phyloP scores from a whole-genome alignment of 2,329 filamentous ascomycete species.

The Apiospora pterosperma region DNA sequence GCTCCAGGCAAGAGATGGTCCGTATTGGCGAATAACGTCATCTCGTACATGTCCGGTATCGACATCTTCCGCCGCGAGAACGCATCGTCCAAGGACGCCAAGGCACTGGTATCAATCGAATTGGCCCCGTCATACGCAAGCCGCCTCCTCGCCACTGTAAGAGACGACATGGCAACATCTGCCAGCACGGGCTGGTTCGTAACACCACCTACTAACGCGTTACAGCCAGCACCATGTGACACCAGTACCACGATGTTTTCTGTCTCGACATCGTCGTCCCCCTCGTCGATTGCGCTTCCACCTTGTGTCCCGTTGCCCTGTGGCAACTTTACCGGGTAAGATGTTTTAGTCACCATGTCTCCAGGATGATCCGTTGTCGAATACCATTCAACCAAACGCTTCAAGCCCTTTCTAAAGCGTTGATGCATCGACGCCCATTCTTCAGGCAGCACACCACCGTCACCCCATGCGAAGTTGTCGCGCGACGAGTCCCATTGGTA shows the following conservation, averaged over 20 bases:
- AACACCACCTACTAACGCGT: conserved; percentile 88
- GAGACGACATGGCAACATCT: conserved; percentile 83
- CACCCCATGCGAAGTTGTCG: conserved; percentile 74
- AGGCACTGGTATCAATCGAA: conserved; percentile 14
- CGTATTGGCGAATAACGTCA: conserved; percentile 69
- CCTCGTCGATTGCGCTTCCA: conserved; percentile 29
- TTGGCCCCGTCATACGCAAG: conserved; percentile 34
- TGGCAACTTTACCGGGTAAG: conserved; percentile 13
- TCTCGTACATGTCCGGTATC: conserved; percentile 65
- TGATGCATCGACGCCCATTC: conserved; percentile 97
- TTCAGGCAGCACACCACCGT: conserved; percentile 83
- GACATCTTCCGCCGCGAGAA: conserved; percentile 28
- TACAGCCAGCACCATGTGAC: conserved; percentile 93
- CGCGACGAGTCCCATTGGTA: conserved; percentile 95
- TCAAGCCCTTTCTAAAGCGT: conserved; percentile 76
- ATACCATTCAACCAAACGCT: conserved; percentile 83
- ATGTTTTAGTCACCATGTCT: conserved; percentile 45
- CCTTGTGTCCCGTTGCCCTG: conserved; percentile 19
- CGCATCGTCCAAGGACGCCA: conserved; percentile 24
- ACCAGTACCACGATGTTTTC: conserved; percentile 84
- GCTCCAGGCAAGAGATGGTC: conserved; percentile 62
- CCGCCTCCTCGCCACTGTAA: conserved; percentile 80
- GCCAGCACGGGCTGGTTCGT: conserved; percentile 88
- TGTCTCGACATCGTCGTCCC: conserved; percentile 51
- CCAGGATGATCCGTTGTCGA: conserved; percentile 48